Conservation (phyloP, 2,329 filamentous ascomycete species). For the Pseudopyricularia javanii region DNA sequence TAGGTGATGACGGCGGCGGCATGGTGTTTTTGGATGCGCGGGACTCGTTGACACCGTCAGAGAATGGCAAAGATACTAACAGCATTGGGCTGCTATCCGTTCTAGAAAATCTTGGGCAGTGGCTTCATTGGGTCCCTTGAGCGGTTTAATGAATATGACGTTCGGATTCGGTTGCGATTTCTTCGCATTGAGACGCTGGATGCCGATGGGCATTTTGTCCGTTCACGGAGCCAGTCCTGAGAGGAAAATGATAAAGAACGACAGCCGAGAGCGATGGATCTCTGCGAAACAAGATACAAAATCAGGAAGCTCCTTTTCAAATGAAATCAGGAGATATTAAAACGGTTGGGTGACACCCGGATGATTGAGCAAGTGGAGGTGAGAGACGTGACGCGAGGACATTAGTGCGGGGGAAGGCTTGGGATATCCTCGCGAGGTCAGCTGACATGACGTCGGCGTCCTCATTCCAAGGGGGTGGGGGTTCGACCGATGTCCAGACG, state of each 20-base stretch:
- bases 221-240: not conserved
- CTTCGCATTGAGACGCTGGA: slow-evolving; percentile 67
- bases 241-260: not conserved
- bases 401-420: not conserved
- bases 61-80: slow-evolving; percentile 21
- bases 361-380: not conserved
- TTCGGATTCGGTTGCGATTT: slow-evolving; percentile 62
- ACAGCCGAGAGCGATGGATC: no score
- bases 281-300: no score
- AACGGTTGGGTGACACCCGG: no score
- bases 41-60: no score
- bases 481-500: no score
- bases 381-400: not conserved
- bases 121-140: slow-evolving; percentile 50
- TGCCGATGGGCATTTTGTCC: slow-evolving; percentile 57
- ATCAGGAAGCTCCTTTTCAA: no score
- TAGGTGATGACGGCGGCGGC: not conserved
- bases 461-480: no score
- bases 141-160: slow-evolving; percentile 77
- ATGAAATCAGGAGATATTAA: no score
- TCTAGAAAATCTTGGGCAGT: slow-evolving; percentile 60
- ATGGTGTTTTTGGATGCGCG: no score
- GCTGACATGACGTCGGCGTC: not conserved
- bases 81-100: slow-evolving; percentile 69
- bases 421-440: not conserved